These are phyloP conservation scores for Jatropha curcas DNA, from an alignment of 345 rosid species.

Conservation along the genomic window DNA sequence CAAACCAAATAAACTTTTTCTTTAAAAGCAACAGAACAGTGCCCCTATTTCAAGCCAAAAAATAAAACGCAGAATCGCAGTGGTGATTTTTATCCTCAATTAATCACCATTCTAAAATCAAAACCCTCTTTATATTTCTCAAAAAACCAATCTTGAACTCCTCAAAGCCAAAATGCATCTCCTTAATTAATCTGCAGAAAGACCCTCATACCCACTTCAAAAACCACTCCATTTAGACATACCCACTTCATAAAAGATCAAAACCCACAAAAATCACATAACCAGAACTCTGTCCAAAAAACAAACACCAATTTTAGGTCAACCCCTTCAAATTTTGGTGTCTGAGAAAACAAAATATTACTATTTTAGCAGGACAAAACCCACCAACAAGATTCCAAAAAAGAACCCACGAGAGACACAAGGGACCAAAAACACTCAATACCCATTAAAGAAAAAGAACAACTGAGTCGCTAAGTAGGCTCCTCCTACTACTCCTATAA, in stretches of 20 bases:
- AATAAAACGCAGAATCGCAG: conserved; percentile 22
- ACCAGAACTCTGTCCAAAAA: not conserved
- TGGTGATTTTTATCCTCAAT: not conserved
- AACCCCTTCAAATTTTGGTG: conserved; percentile 29
- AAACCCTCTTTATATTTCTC: not conserved
- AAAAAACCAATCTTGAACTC: conserved; percentile 6
- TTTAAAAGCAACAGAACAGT: not conserved
- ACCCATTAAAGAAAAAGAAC: conserved; percentile 34
- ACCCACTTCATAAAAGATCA: conserved; percentile 27
- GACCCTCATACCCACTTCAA: conserved; percentile 13
- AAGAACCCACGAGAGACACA: conserved; percentile 19
- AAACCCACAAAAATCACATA: conserved; percentile 25
- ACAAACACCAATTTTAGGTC: conserved; percentile 40
- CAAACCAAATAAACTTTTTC: not conserved
- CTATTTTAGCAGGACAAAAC: conserved; percentile 18
- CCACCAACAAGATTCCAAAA: conserved; percentile 37
- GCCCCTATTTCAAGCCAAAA: not conserved
- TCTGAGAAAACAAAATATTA: conserved; percentile 3
- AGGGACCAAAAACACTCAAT: conserved; percentile 35
- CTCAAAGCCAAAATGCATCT: conserved; percentile 34
- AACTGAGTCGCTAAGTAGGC: not conserved
- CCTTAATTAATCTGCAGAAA: conserved; percentile 31
- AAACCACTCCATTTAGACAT: conserved; percentile 25
- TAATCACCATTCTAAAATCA: conserved; percentile 11
- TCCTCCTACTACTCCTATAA: not conserved